Evolutionary conservation across 2,329 filamentous ascomycete genomes (phyloP), one percentile per base, ranked within the genome.

Genomic region (Beauveria sp.): DNA sequence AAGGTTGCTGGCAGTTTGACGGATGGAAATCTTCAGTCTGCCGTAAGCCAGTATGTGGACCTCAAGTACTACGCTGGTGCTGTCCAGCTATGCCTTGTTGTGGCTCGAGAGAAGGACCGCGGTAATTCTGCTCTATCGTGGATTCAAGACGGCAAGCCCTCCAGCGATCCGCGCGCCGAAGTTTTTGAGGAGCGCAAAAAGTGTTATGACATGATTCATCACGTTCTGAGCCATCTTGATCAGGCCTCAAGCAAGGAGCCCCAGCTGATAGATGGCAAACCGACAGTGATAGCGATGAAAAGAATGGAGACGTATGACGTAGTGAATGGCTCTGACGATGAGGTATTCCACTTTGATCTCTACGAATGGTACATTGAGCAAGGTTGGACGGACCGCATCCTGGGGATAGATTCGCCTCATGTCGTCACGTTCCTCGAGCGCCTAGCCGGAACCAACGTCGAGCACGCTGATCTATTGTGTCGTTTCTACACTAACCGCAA

Each of bases 281-380:
- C 84, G 55, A 92, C 91, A 0, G 74, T 91, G 14, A 84, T 90
- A 22, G 86, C 87, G 2, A 92, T 87, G 52, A 91, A 94, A 72
- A 84, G 90, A 65, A 84, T 85, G 55, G 93, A 99, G 76, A 93
- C 94, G 0, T 96, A 97, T 74, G 84, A 87, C 50, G 90, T 97
- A 2, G 92, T 99, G 67, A 91, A 96, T 70, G 84, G 83, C 62
- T 96, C 93, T 0, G 84, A 88, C 16, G 94, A 99, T 66, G 91
- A 97, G 69, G 90, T 97, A 5, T 99, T 99, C 77, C 89, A 97
- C 72, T 96, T 91, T 63, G 91, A 91, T 68, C 81, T 99, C n/a
- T 99, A 97, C 71, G 92, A 97, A 69, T 99, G 94, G 93, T 99
- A 99, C 73, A 86, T 97, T 66, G 76, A 83, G 59, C 87, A 92